Base-by-base conservation (phyloP, 129 eudicot genomes). In the Arctium lappa region DNA sequence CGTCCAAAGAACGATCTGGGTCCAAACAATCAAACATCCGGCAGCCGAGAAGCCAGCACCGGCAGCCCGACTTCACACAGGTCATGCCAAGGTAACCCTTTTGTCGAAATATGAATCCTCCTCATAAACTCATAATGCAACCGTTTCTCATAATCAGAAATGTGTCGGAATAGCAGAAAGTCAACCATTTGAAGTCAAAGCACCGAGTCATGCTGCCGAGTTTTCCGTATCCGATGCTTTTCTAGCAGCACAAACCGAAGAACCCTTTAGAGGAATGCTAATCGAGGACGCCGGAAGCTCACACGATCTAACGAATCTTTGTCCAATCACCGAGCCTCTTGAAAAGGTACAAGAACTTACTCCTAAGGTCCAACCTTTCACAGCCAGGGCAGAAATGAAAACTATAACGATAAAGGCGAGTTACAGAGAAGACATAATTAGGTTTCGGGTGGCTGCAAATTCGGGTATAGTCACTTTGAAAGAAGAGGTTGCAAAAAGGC, bases 271-370 rank as follows among this genome's bases (percentile, higher is more conserved):
- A 44, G 94, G 88, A 79, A 87, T 91, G 92, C 86, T 90, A 22
- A 60, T 91, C 8, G 98, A 92, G 85, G 98, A 92, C 85, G 97
- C 97, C 16, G 97, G 97, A 85, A 95, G 98, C 85, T 95, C 97
- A 46, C 97, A 95, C 68, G 94, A 93, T 89, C 74, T 95, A 40
- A 81, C 83, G 65, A 90, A 93, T 73, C 87, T 95, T 36, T 92
- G 99, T 62, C 87, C 92, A 18, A 44, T 66, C 16, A 85, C 89
- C 0, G 94, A 91, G 78, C 74, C 81, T n/a, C 75, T 85, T 70
- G 97, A 95, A 76, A 79, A 69, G 78, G 78, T 86, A n/a, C 88
- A 85, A 32, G 88, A 91, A 70, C 81, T 86, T 76, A 87, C 84
- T 65, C 86, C 86, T 32, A 78, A 48, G 73, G 85, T 72, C 75